Percentiles rank a stretch among this genome's conserved stretches.
Conservation (phyloP, 352 stramenopile genomes). For the Globisporangium orthogonon region DNA sequence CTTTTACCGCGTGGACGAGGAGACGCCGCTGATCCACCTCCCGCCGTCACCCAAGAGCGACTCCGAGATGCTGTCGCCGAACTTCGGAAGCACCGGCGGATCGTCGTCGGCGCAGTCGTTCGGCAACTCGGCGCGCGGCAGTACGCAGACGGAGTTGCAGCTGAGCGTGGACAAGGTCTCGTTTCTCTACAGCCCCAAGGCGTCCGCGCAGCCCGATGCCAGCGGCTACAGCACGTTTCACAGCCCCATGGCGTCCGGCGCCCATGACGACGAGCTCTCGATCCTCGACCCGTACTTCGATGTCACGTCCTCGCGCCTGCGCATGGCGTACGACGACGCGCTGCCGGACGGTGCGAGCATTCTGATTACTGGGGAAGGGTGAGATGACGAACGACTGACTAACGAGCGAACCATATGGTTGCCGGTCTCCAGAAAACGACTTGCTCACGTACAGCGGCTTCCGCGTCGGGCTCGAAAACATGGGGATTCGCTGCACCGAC, state of each 20-base stretch:
- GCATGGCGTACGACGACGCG: constrained; percentile 64
- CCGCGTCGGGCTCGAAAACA: constrained; percentile 43
- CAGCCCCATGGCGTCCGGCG: constrained; percentile 20
- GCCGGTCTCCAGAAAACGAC: constrained; percentile 19
- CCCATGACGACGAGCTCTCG: constrained; percentile 64
- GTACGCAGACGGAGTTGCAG: constrained; percentile 48
- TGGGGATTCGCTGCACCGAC: constrained; percentile 70
- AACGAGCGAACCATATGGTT: neutral
- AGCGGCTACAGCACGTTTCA: constrained; percentile 46
- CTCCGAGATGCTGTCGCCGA: constrained; percentile 11
- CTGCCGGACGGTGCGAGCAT: constrained; percentile 26
- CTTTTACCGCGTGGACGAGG: constrained; percentile 37
- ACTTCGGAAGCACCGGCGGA: constrained; percentile 8
- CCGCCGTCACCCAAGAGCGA: constrained; percentile 30
- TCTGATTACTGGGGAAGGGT: neutral
- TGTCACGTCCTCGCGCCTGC: constrained; percentile 65
- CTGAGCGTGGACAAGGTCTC: constrained; percentile 79
- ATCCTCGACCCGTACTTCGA: constrained; percentile 87
- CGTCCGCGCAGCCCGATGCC: constrained; percentile 10
- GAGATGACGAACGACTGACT: neutral
- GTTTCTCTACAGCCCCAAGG: constrained; percentile 71
- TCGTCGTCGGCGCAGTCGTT: constrained; percentile 16
- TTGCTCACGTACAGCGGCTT: constrained; percentile 53
- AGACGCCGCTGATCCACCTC: constrained; percentile 28
- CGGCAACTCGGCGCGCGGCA: constrained; percentile 8